A percentile compares a stretch with the other conserved stretches of the same genome.
Evolutionary conservation across 1,284 basidiomycete genomes (phyloP).

Genomic region (Cutaneotrichosporon sp.): DNA sequence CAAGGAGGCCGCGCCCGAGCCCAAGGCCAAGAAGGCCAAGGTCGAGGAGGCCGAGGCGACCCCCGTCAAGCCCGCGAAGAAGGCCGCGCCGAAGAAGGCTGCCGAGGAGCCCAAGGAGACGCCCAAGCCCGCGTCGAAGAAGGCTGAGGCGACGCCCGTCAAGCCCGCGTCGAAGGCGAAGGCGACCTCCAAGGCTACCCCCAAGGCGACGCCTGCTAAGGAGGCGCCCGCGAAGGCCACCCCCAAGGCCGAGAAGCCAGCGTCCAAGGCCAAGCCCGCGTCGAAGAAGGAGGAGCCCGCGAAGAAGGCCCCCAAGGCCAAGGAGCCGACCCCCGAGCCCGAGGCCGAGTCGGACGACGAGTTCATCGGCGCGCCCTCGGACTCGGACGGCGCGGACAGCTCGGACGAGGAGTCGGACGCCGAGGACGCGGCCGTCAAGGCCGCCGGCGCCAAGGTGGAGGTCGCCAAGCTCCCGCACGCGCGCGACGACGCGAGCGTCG

Average conservation of each 20-base stretch:
- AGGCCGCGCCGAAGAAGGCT: slow-evolving; percentile 44
- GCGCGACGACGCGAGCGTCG: slow-evolving; percentile 78
- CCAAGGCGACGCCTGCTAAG: slow-evolving; percentile 28
- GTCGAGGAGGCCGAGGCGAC: slow-evolving; percentile 11
- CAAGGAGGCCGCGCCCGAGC: slow-evolving; percentile 31
- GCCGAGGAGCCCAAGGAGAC: slow-evolving; percentile 16
- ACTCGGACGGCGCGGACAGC: slow-evolving; percentile 64
- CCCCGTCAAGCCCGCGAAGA: slow-evolving; percentile 41
- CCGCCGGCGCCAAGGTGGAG: slow-evolving; percentile 59
- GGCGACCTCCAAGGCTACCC: slow-evolving; percentile 15
- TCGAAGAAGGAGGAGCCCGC: not conserved
- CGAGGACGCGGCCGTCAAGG: slow-evolving; percentile 57
- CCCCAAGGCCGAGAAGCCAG: not conserved
- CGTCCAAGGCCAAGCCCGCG: not conserved
- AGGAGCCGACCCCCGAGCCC: slow-evolving; percentile 30
- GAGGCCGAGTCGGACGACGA: slow-evolving; percentile 48
- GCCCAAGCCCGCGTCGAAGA: slow-evolving; percentile 28
- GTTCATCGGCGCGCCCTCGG: slow-evolving; percentile 67
- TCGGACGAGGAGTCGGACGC: slow-evolving; percentile 73
- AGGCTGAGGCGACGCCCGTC: slow-evolving; percentile 28
- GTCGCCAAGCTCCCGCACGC: slow-evolving; percentile 73
- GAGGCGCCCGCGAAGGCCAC: slow-evolving; percentile 14
- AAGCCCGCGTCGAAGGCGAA: slow-evolving; percentile 23
- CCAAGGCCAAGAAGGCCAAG: slow-evolving; percentile 31
- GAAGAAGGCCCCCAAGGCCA: slow-evolving; percentile 19